Evolutionary conservation across 371 early-diverging fungal species (phyloP).

Genomic region (Mucor indicus): DNA sequence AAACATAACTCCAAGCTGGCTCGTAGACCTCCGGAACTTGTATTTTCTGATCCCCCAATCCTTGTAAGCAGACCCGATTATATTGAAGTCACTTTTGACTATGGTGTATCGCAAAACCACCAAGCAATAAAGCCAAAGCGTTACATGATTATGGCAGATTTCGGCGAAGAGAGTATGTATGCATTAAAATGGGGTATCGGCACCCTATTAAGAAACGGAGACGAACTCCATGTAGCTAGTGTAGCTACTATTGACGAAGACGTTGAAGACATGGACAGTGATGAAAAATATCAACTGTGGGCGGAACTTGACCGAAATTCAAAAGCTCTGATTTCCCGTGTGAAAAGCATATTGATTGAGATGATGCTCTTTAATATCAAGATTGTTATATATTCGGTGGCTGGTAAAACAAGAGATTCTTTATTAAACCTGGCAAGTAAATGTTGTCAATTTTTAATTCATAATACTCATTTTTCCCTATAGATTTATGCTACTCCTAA

Average conservation of each 20-base stretch:
- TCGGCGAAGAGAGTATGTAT: conserved; percentile 44
- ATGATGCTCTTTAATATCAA: conserved; percentile 53
- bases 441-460: neutral
- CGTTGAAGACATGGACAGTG: conserved; percentile 30
- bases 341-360: conserved; percentile 27
- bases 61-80: conserved; percentile 28
- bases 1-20: conserved; percentile 7
- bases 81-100: conserved; percentile 35
- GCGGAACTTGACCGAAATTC: conserved; percentile 43
- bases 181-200: conserved; percentile 35
- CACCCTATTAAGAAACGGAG: conserved; percentile 34
- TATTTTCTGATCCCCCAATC: conserved; percentile 37
- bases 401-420: conserved; percentile 52
- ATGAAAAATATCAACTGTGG: conserved; percentile 38
- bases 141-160: conserved; percentile 45
- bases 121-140: conserved; percentile 15
- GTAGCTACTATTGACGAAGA: conserved; percentile 48
- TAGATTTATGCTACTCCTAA: conserved; percentile 45
- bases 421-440: conserved; percentile 48
- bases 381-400: conserved; percentile 48
- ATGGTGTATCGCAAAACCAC: conserved; percentile 26
- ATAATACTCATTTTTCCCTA: neutral
- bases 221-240: conserved; percentile 54
- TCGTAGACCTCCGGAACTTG: conserved; percentile 30
- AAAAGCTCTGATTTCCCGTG: conserved; percentile 45